Conservation (phyloP, 176 grass and related monocot species). For the Chrysopogon serrulatus region DNA sequence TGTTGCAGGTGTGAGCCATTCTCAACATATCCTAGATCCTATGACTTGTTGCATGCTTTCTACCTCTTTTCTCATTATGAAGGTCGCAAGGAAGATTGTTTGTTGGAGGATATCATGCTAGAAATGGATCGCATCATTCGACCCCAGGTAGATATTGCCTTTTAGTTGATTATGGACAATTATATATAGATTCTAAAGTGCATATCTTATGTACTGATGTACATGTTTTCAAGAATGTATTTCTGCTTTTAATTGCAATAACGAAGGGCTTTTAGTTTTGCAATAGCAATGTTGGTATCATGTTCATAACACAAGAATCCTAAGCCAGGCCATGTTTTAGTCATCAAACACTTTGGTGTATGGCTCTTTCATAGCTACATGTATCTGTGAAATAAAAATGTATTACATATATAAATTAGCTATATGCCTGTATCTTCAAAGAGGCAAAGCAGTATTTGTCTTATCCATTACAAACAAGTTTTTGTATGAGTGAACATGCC, state of each 20-base stretch:
- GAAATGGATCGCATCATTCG: conserved; percentile 91
- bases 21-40: conserved; percentile 94
- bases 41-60: conserved; percentile 84
- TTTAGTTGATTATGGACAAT: conserved; percentile 12
- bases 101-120: conserved; percentile 86
- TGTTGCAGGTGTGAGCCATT: conserved; percentile 90
- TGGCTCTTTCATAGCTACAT: background rate
- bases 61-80: conserved; percentile 81
- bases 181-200: background rate
- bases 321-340: background rate
- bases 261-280: background rate
- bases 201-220: background rate
- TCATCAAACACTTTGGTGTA: background rate
- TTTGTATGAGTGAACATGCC: background rate
- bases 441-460: background rate
- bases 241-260: background rate
- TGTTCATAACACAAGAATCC: background rate
- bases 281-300: background rate
- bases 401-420: background rate
- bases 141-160: conserved; percentile 50
- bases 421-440: background rate
- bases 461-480: background rate
- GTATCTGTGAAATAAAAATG: background rate
- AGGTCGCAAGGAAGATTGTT: conserved; percentile 53
- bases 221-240: background rate